phyloP scores from a whole-genome alignment of 2,329 filamentous ascomycete genomes.

The Cytospora mali region DNA sequence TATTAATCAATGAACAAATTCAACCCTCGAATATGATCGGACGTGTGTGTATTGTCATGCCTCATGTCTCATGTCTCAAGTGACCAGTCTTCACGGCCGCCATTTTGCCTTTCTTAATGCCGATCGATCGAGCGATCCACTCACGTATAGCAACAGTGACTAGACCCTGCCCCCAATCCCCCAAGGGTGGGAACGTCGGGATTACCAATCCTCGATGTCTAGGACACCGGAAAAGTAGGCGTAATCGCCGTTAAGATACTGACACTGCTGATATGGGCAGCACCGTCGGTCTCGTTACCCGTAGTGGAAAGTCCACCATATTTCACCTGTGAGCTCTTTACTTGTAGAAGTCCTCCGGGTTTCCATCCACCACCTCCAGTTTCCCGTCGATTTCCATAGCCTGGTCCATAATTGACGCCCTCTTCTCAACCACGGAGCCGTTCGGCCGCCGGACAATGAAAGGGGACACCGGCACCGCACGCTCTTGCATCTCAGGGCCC shows the following conservation, averaged over 20 bases:
- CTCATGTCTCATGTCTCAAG: background rate
- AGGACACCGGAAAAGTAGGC: too few species aligned
- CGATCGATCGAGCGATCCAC: background rate
- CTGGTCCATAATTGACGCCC: slow-evolving; percentile 23
- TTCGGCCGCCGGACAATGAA: slow-evolving; percentile 27
- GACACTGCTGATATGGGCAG: too few species aligned
- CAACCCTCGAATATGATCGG: background rate
- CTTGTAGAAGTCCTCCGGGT: slow-evolving; percentile 27
- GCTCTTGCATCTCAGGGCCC: slow-evolving; percentile 27
- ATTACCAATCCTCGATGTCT: too few species aligned
- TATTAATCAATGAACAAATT: background rate
- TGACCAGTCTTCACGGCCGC: background rate
- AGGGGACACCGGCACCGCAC: slow-evolving; percentile 16
- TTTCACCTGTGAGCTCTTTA: background rate
- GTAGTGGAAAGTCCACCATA: background rate
- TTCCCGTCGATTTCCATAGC: slow-evolving; percentile 27
- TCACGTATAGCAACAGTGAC: background rate
- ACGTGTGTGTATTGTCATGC: background rate
- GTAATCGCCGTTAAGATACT: too few species aligned
- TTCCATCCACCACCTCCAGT: slow-evolving; percentile 19
- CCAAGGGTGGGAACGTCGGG: too few species aligned
- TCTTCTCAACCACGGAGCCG: slow-evolving; percentile 19
- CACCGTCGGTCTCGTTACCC: background rate
- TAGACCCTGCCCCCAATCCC: too few species aligned
- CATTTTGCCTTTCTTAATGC: background rate